A percentile compares a stretch with the other conserved stretches of the same genome.
Evolutionary conservation across 2,329 filamentous ascomycete genomes (phyloP).

Genomic region (Cercospora brassicicola): DNA sequence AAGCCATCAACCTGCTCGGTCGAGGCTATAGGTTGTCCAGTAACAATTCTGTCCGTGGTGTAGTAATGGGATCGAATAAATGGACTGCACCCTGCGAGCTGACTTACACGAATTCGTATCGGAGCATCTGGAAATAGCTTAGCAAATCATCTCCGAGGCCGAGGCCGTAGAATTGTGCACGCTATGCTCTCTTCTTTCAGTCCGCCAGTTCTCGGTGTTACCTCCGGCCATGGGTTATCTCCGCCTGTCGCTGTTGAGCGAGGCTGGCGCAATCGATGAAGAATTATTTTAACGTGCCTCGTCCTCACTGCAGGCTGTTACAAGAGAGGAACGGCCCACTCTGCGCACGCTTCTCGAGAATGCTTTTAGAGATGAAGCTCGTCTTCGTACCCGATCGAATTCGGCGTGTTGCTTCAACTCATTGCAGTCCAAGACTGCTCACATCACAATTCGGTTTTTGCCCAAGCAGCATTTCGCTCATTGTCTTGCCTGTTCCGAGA

Average conservation of each 20-base stretch:
- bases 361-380: background rate
- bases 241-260: background rate
- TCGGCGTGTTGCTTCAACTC: background rate
- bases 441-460: slow-evolving; percentile 57
- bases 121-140: background rate
- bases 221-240: background rate
- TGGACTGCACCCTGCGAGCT: background rate
- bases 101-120: background rate
- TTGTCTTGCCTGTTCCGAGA: slow-evolving; percentile 65
- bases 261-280: background rate
- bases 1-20: background rate
- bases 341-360: too few species aligned
- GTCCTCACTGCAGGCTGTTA: background rate
- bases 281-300: background rate
- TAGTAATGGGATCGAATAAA: background rate
- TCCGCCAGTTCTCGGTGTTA: background rate
- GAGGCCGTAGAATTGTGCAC: background rate
- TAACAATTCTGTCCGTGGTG: background rate
- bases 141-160: background rate
- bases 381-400: background rate
- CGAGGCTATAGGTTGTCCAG: background rate
- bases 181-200: background rate
- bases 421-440: slow-evolving; percentile 45
- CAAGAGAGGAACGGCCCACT: background rate
- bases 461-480: slow-evolving; percentile 65